Base-by-base conservation (phyloP, 2,329 filamentous ascomycete species). In the Aspergillus carbonarius region DNA sequence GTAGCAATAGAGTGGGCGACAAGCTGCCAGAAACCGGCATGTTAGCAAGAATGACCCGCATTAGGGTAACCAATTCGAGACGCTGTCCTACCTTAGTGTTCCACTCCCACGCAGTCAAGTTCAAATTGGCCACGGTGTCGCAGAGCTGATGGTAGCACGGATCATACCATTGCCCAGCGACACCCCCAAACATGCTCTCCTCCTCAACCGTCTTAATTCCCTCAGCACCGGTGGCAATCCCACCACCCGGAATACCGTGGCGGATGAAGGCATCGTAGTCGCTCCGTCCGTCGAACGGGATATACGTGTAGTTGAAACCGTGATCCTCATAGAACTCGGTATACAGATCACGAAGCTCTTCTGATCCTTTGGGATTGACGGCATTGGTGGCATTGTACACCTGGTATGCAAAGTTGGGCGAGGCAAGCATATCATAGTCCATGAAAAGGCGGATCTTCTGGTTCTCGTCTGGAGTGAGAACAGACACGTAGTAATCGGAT, bases 241-340 rank as follows among this genome's bases (percentile, higher is more conserved):
- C 90, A 18, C 90, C 89, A 1, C 85, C 85, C 0, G 90, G 88
- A 39, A 93, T 91, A 6, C 88, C 87, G 58, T 85, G 81, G 20
- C 84, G 81, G 67, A 92, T 88, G 77, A 93, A 93, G 1, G 84
- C 88, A 55, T 87, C 89, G 67, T 93, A 93, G 74, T 93, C 91
- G 64, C 87, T 90, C 56, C 90, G 86, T 7, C 90, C 90, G 64
- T 92, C 88, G 65, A 93, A 93, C 2, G 86, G 84, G 25, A 90
- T 90, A 60, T 88, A 85, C 0, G 86, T 89, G 71, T 87, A 88
- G 76, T 87, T 88, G 57, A 87, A 80, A 2, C 81, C 87, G 18
- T 88, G 81, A 1, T 77, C 72, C 61, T 81, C 73, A 76, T 89
- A 92, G 81, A 84, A 92, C 44, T 85, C 79, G 15, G 85, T 78